phyloP scores from a whole-genome alignment of 1,284 basidiomycete species.

The Sporisorium sorghi region DNA sequence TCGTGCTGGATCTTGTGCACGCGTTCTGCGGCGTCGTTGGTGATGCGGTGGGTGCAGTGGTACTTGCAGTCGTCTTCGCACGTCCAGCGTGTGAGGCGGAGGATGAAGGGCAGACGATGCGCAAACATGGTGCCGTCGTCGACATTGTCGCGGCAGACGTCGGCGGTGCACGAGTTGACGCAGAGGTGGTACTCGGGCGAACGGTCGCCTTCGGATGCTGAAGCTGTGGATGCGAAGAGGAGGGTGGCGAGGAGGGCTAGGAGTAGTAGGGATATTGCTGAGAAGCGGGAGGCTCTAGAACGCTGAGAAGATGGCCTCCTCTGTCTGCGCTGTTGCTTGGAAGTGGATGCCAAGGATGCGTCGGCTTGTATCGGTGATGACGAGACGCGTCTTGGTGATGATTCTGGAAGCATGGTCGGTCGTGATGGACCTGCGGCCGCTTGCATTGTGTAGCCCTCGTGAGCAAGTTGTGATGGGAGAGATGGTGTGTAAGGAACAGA shows the following conservation, averaged over 20 bases:
- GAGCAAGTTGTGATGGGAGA: neutral
- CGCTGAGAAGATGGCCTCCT: neutral
- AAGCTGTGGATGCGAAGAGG: slow-evolving; percentile 12
- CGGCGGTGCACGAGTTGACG: slow-evolving; percentile 58
- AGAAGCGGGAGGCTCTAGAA: slow-evolving; percentile 4
- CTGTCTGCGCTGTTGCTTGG: neutral
- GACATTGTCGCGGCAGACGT: slow-evolving; percentile 59
- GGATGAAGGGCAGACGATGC: slow-evolving; percentile 73
- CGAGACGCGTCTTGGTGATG: neutral
- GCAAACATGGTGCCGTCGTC: slow-evolving; percentile 59
- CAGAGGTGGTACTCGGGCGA: slow-evolving; percentile 62
- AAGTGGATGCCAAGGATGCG: neutral
- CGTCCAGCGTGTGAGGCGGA: slow-evolving; percentile 75
- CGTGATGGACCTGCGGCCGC: slow-evolving; percentile 21
- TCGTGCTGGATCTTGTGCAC: slow-evolving; percentile 66
- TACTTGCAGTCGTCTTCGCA: slow-evolving; percentile 91
- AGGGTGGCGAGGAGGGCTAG: slow-evolving; percentile 18
- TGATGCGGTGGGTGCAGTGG: slow-evolving; percentile 85
- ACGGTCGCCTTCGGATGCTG: slow-evolving; percentile 64
- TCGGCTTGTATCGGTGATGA: neutral
- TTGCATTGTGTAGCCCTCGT: neutral
- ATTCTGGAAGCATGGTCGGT: neutral
- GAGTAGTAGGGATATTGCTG: slow-evolving; percentile 12
- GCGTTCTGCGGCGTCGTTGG: slow-evolving; percentile 74
- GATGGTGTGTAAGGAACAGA: neutral